phyloP scores from a whole-genome alignment of 768 basidiomycete species.

The Leccinellum rugosiceps region DNA sequence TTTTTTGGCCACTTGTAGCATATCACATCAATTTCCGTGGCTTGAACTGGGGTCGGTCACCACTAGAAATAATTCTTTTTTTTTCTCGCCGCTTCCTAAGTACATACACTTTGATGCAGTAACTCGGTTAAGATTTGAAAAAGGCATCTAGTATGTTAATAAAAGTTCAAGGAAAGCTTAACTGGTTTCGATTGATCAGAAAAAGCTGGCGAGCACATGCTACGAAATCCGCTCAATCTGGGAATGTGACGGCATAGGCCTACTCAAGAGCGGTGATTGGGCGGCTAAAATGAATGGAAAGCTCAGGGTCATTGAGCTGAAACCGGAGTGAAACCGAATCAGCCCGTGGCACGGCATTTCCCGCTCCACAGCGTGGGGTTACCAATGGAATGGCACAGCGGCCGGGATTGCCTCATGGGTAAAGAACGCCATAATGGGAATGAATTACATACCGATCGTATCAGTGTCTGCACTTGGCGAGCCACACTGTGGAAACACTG shows the following conservation, averaged over 20 bases:
- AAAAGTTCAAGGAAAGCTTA: not conserved
- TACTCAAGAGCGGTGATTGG: not conserved
- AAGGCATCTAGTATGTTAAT: not conserved
- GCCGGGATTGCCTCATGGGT: not conserved
- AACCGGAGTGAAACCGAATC: not conserved
- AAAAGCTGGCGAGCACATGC: not conserved
- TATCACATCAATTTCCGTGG: constrained; percentile 3
- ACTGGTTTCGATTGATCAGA: not conserved
- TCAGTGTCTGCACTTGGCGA: not conserved
- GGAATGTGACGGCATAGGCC: not conserved
- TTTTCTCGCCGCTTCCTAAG: not conserved
- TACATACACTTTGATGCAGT: not conserved
- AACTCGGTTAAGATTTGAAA: not conserved
- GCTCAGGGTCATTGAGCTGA: not conserved
- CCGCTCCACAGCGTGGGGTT: not conserved
- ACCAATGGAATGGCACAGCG: not conserved
- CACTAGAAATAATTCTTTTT: not conserved
- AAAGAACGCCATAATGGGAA: not conserved
- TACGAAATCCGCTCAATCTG: not conserved
- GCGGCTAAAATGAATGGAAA: not conserved
- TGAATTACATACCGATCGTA: not conserved
- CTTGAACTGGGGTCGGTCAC: constrained; percentile 18
- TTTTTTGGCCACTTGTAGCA: constrained; percentile 17
- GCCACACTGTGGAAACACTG: not conserved
- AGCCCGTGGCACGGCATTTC: not conserved